Conservation (phyloP, 305 asterid species). For the Fraxinus platypoda region DNA sequence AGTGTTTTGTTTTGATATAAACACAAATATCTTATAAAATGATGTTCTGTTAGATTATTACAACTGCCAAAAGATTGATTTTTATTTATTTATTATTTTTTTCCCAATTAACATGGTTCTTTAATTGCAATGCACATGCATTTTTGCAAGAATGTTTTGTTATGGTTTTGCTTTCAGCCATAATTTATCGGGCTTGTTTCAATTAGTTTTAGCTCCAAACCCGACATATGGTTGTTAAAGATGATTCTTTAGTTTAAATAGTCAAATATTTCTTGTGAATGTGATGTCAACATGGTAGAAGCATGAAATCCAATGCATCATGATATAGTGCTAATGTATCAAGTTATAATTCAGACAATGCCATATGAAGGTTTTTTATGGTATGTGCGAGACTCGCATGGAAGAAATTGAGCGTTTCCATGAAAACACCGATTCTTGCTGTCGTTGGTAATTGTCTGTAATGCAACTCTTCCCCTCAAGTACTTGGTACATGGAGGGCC, state of each 20-base stretch:
- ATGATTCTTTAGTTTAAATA: background rate
- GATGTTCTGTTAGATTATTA: background rate
- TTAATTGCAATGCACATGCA: background rate
- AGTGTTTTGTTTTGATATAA: background rate
- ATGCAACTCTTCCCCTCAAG: background rate
- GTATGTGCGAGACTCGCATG: background rate
- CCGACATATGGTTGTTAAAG: background rate
- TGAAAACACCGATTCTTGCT: background rate
- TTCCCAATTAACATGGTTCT: background rate
- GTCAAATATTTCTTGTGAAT: background rate
- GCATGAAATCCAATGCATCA: background rate
- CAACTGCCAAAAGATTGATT: background rate
- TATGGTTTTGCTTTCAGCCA: background rate
- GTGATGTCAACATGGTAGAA: background rate
- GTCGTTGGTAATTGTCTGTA: background rate
- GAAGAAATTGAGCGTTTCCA: background rate
- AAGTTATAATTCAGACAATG: background rate
- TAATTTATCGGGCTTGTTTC: constrained; percentile 6
- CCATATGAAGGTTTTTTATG: background rate
- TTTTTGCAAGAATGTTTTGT: background rate
- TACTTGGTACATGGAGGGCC: background rate
- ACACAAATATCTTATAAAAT: background rate
- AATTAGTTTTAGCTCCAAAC: background rate
- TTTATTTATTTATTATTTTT: background rate
- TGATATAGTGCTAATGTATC: background rate